Evolutionary conservation across 352 stramenopile genomes (phyloP).

Genomic region (Phytophthora sp.): DNA sequence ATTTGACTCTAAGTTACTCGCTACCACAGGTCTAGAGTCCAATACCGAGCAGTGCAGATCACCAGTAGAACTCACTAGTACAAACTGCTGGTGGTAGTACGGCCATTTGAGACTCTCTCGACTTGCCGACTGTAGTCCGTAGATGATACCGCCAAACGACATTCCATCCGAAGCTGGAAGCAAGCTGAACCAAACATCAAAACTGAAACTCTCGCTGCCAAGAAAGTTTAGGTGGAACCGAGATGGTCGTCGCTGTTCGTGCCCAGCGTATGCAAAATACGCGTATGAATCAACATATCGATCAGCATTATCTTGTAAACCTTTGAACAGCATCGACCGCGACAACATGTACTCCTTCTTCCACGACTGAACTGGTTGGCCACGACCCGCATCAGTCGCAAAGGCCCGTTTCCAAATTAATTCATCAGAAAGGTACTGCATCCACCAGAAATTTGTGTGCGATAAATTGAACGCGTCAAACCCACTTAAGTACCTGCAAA

Average conservation of each 20-base stretch:
- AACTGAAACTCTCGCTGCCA: constrained; percentile 21
- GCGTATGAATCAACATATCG: constrained; percentile 15
- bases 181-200: constrained; percentile 24
- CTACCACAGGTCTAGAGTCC: constrained; percentile 10
- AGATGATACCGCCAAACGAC: constrained; percentile 15
- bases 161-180: not conserved
- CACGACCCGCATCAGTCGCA: not conserved
- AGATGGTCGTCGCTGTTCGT: not conserved
- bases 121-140: constrained; percentile 16
- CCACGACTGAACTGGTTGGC: not conserved
- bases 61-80: constrained; percentile 25
- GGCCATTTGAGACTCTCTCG: constrained; percentile 1
- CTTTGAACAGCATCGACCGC: constrained; percentile 21
- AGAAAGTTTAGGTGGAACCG: constrained; percentile 11
- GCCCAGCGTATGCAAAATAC: constrained; percentile 2
- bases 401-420: constrained; percentile 4
- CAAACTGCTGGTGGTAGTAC: constrained; percentile 36
- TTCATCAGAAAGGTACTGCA: constrained; percentile 7
- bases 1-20: constrained; percentile 15
- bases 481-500: constrained; percentile 34
- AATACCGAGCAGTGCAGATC: constrained; percentile 44
- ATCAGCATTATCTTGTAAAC: not conserved
- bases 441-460: constrained; percentile 29
- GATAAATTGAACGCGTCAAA: constrained; percentile 41
- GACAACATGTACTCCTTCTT: constrained; percentile 24